Base-by-base conservation (phyloP, 78 protist species). In the Dictyostelium intermedium region DNA sequence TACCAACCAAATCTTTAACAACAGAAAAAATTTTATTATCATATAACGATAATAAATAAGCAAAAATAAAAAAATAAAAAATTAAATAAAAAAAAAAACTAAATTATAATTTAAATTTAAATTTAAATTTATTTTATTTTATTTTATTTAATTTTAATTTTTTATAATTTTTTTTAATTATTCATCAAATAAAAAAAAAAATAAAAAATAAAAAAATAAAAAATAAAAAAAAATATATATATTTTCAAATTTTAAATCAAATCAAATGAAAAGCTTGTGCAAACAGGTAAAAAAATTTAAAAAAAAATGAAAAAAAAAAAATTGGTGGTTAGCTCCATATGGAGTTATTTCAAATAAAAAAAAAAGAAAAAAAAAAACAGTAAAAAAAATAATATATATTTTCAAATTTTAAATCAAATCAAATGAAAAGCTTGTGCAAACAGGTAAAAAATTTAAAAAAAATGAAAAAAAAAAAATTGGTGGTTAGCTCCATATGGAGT, bases 1-100 rank as follows among this genome's bases (percentile, higher is more conserved):
- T 89, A 14, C 86, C 93, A 35, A 69, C 39, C 6, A 80, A 69
- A 69, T 61, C 78, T 5, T 10, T 69, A 13, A 30, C 20, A 4
- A 70, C 60, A 11, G 93, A 89, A 34, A 89, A 89, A 69, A 89
- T 89, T 32, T 32, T 72, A 16, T 72, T 25, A 30, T 32, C 61
- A 6, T 32, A 25, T 34, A 72, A 72, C 79, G 39, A 27, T n/a
- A 27, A 70, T 30, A 32, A 72, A 34, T n/a, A 32, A 34, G 34
- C 0, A 13, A 72, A 20, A 18, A 5, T 34, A 16, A 72, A 34
- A 72, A 10, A 18, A 14, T 3, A 14, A 34, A 27, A 9, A n/a
- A n/a, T 23, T 23, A 66, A 27, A 27, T 3, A 66, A 66, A 66
- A 13, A 13, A 66, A 66, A 66, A 66, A 66, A n/a, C n/a, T n/a